Percentiles rank a stretch among this genome's conserved stretches.
phyloP scores from a whole-genome alignment of 306 rosid genomes.

The Cucurbita ficifolia region DNA sequence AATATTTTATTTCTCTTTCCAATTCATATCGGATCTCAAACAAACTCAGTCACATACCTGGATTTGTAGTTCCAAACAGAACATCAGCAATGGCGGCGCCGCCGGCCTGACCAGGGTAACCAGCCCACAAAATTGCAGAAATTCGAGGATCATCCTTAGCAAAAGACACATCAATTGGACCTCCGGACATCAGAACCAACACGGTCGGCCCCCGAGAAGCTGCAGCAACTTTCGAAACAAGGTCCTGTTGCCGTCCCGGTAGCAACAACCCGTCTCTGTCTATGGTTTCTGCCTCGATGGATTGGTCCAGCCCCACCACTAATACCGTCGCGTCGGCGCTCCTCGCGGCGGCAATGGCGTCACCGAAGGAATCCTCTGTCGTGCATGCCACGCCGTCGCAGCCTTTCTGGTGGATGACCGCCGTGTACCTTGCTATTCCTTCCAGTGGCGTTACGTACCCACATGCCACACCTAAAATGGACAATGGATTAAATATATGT shows the following conservation, averaged over 20 bases:
- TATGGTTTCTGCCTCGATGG: slow-evolving; percentile 59
- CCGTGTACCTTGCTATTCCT: slow-evolving; percentile 51
- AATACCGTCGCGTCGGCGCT: slow-evolving; percentile 54
- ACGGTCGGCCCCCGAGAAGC: slow-evolving; percentile 64
- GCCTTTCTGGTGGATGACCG: slow-evolving; percentile 35
- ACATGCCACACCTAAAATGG: slow-evolving; percentile 52
- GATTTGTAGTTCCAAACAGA: slow-evolving; percentile 44
- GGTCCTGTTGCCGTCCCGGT: slow-evolving; percentile 75
- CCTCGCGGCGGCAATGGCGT: slow-evolving; percentile 46
- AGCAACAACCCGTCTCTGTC: slow-evolving; percentile 47
- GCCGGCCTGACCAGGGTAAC: slow-evolving; percentile 88
- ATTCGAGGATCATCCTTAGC: slow-evolving; percentile 43
- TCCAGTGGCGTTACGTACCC: slow-evolving; percentile 57
- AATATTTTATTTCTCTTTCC: no score
- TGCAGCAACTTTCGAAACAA: slow-evolving; percentile 50
- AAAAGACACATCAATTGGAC: slow-evolving; percentile 59
- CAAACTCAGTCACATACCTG: slow-evolving; percentile 17
- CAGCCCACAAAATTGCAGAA: slow-evolving; percentile 57
- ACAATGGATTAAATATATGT: no score
- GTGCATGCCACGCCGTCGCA: slow-evolving; percentile 46
- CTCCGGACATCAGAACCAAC: slow-evolving; percentile 77
- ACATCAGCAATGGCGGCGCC: slow-evolving; percentile 78
- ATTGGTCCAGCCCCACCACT: slow-evolving; percentile 78
- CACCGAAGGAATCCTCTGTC: slow-evolving; percentile 25
- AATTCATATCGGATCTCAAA: background rate